Conservation (phyloP, 1,139 yeast species). For the Starmera stellimalicola region DNA sequence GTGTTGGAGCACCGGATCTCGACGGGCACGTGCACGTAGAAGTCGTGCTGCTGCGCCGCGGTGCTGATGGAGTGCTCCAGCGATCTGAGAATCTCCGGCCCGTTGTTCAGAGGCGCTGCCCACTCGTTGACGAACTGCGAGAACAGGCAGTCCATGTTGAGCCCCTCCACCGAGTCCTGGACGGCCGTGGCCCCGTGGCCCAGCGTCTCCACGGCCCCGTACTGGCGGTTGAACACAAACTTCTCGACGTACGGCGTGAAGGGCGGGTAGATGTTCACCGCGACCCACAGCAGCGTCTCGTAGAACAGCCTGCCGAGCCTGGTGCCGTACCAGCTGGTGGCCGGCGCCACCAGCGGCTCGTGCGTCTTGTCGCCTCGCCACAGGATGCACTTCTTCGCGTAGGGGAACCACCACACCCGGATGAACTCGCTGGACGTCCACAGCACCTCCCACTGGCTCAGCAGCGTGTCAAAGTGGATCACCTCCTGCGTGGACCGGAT, state of each 20-base stretch:
- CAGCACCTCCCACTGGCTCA: slow-evolving; percentile 57
- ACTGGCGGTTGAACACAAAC: slow-evolving; percentile 79
- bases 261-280: slow-evolving; percentile 64
- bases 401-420: slow-evolving; percentile 98
- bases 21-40: slow-evolving; percentile 88
- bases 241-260: slow-evolving; percentile 78
- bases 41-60: slow-evolving; percentile 54
- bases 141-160: slow-evolving; percentile 92
- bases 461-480: slow-evolving; percentile 61
- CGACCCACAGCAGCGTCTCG: slow-evolving; percentile 67
- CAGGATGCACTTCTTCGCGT: slow-evolving; percentile 70
- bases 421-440: slow-evolving; percentile 92
- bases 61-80: slow-evolving; percentile 50
- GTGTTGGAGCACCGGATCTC: slow-evolving; percentile 92
- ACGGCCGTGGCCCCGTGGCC: slow-evolving; percentile 64
- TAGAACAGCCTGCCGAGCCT: slow-evolving; percentile 67
- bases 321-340: slow-evolving; percentile 83
- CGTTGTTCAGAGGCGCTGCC: slow-evolving; percentile 80
- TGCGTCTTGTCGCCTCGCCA: slow-evolving; percentile 79
- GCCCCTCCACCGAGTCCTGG: slow-evolving; percentile 74
- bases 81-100: slow-evolving; percentile 60
- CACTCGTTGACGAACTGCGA: slow-evolving; percentile 95
- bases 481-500: slow-evolving; percentile 77
- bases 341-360: slow-evolving; percentile 56
- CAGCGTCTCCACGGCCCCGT: slow-evolving; percentile 63